Conservation (phyloP, 2,329 filamentous ascomycete genomes). For the Penicillium sclerotiorum region DNA sequence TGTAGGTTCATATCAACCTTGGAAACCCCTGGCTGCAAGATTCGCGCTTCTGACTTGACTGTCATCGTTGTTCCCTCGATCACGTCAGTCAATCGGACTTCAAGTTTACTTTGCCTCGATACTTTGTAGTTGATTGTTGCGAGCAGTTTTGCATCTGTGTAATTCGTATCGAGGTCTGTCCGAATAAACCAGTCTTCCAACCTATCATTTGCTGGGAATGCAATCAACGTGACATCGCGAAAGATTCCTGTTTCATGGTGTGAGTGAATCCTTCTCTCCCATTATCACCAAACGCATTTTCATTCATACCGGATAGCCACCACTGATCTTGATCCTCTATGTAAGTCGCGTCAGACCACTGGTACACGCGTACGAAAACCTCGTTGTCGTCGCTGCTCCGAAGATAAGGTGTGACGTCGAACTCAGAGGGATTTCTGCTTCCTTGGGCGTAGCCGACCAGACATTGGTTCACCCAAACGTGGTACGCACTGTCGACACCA, state of each 20-base stretch:
- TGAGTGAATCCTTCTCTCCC: too few relatives aligned
- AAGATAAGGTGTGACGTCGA: conserved; percentile 63
- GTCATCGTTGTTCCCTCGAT: too few relatives aligned
- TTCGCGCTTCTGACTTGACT: too few relatives aligned
- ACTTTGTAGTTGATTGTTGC: too few relatives aligned
- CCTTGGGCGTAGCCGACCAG: conserved; percentile 70
- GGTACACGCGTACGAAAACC: conserved; percentile 67
- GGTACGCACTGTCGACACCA: conserved; percentile 71
- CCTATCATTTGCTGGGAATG: conserved; percentile 49
- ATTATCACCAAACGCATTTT: too few relatives aligned
- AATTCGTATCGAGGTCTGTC: conserved; percentile 15
- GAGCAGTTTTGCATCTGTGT: not conserved
- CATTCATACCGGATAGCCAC: conserved; percentile 33
- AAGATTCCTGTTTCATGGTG: conserved; percentile 67
- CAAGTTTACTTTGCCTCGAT: too few relatives aligned
- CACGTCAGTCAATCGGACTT: too few relatives aligned
- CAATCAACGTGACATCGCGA: conserved; percentile 65
- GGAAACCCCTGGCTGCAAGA: too few relatives aligned
- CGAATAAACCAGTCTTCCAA: conserved; percentile 4
- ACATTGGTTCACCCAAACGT: conserved; percentile 67
- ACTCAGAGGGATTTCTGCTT: conserved; percentile 68
- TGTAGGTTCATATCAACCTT: not conserved
- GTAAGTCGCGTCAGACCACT: conserved; percentile 69
- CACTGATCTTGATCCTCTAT: conserved; percentile 72
- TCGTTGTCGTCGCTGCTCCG: conserved; percentile 49